Conservation (phyloP, 371 early-diverging fungal species). For the Umbelopsis sp. region DNA sequence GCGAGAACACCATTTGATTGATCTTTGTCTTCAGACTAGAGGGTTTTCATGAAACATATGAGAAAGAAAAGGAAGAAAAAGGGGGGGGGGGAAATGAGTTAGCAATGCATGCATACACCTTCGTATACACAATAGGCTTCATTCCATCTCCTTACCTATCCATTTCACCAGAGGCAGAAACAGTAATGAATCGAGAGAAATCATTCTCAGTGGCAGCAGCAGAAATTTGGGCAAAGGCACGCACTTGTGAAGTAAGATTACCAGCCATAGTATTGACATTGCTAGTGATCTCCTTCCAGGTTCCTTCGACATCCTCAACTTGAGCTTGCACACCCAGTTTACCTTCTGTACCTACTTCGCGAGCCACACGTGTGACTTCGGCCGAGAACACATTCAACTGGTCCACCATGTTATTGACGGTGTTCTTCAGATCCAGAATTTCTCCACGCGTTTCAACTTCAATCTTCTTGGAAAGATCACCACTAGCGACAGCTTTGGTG, state of each 20-base stretch:
- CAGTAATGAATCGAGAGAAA: slow-evolving; percentile 25
- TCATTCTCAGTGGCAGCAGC: slow-evolving; percentile 29
- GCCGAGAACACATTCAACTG: slow-evolving; percentile 40
- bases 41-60: too few relatives aligned
- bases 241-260: slow-evolving; percentile 59
- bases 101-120: slow-evolving; percentile 19
- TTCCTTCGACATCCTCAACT: slow-evolving; percentile 47
- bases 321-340: slow-evolving; percentile 38
- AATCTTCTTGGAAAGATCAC: slow-evolving; percentile 34
- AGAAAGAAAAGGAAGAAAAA: too few relatives aligned
- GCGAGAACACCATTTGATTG: slow-evolving; percentile 70
- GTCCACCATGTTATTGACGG: slow-evolving; percentile 49
- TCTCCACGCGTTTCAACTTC: slow-evolving; percentile 47
- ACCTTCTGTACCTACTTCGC: slow-evolving; percentile 55
- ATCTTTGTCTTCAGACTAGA: slow-evolving; percentile 70
- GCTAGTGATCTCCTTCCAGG: slow-evolving; percentile 51
- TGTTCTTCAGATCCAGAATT: slow-evolving; percentile 38
- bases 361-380: slow-evolving; percentile 43
- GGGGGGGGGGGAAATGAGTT: slow-evolving; percentile 21
- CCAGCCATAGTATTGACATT: slow-evolving; percentile 42
- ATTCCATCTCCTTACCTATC: slow-evolving; percentile 1
- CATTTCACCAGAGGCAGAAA: slow-evolving; percentile 28
- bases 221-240: slow-evolving; percentile 33
- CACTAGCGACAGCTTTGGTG: slow-evolving; percentile 53
- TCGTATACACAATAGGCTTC: not conserved